Percentiles rank a stretch among this genome's conserved stretches.
Evolutionary conservation across 1,284 basidiomycete species (phyloP).

Genomic region (Nidula niveotomentosa): DNA sequence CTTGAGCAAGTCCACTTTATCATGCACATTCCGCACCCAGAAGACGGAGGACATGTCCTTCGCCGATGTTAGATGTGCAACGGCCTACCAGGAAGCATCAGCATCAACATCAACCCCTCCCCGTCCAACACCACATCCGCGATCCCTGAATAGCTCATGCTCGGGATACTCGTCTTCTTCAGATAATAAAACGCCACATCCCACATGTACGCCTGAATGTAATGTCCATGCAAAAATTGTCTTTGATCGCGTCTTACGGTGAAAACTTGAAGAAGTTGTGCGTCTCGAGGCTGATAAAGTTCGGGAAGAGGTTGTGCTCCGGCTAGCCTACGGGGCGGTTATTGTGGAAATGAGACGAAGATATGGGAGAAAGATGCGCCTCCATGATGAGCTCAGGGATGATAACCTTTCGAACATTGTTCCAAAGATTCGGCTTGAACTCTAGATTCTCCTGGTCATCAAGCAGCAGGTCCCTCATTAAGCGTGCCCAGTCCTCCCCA

Average conservation of each 20-base stretch:
- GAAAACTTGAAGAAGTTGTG: constrained; percentile 85
- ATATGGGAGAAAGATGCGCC: constrained; percentile 83
- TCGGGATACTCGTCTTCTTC: constrained; percentile 78
- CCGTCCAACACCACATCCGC: constrained; percentile 92
- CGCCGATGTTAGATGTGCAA: constrained; percentile 65
- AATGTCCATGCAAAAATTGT: constrained; percentile 69
- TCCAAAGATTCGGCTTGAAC: constrained; percentile 91
- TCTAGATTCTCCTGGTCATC: constrained; percentile 85
- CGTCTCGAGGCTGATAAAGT: constrained; percentile 78
- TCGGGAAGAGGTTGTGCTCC: constrained; percentile 81
- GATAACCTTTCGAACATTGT: constrained; percentile 81
- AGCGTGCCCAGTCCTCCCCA: constrained; percentile 80
- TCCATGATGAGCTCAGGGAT: constrained; percentile 77
- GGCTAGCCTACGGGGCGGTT: constrained; percentile 83
- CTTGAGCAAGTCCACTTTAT: constrained; percentile 85
- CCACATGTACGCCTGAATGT: constrained; percentile 93
- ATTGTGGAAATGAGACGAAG: constrained; percentile 70
- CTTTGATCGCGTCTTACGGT: constrained; percentile 65
- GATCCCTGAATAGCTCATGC: constrained; percentile 84
- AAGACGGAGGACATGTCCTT: constrained; percentile 75
- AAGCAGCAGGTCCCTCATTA: constrained; percentile 83
- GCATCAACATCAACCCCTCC: constrained; percentile 57
- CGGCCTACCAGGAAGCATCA: constrained; percentile 29
- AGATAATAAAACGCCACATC: constrained; percentile 89
- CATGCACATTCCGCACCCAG: constrained; percentile 75